Evolutionary conservation across 176 grass and related monocot genomes (phyloP).

Genomic region (Dendrocalamus sinicus): DNA sequence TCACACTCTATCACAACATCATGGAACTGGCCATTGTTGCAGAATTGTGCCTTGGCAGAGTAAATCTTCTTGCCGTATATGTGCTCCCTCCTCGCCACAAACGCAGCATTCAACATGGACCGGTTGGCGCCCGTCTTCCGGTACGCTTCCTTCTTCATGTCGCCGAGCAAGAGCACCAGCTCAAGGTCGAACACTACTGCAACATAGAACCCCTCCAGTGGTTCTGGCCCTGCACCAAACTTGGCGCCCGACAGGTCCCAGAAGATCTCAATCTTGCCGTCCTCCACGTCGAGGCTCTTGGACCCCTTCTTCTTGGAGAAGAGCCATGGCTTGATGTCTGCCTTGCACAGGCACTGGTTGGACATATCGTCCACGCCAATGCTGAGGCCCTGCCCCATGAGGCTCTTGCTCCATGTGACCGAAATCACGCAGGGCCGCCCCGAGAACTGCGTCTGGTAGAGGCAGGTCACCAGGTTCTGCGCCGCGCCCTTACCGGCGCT

Average conservation of each 20-base stretch:
- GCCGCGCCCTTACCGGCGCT: constrained; percentile 50
- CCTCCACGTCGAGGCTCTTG: constrained; percentile 60
- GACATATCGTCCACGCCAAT: constrained; percentile 59
- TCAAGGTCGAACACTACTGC: constrained; percentile 66
- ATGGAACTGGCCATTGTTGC: constrained; percentile 64
- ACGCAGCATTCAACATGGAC: constrained; percentile 44
- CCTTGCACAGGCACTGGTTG: constrained; percentile 66
- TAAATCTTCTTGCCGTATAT: constrained; percentile 73
- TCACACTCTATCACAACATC: constrained; percentile 65
- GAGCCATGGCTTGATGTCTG: constrained; percentile 75
- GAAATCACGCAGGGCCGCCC: constrained; percentile 58
- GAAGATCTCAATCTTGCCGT: constrained; percentile 71
- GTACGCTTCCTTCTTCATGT: constrained; percentile 70
- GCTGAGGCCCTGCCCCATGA: constrained; percentile 77
- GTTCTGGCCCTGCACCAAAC: constrained; percentile 61
- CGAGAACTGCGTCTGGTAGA: constrained; percentile 69
- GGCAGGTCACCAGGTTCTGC: constrained; percentile 73
- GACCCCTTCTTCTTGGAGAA: constrained; percentile 81
- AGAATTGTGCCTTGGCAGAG: constrained; percentile 69
- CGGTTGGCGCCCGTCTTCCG: constrained; percentile 58
- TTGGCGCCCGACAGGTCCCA: constrained; percentile 70
- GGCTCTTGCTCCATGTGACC: constrained; percentile 56
- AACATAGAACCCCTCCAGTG: constrained; percentile 62
- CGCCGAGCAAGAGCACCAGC: constrained; percentile 67
- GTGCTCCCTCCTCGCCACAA: constrained; percentile 67